Base-by-base conservation (phyloP, 2,329 filamentous ascomycete species). In the Microsporum ferrugineum region DNA sequence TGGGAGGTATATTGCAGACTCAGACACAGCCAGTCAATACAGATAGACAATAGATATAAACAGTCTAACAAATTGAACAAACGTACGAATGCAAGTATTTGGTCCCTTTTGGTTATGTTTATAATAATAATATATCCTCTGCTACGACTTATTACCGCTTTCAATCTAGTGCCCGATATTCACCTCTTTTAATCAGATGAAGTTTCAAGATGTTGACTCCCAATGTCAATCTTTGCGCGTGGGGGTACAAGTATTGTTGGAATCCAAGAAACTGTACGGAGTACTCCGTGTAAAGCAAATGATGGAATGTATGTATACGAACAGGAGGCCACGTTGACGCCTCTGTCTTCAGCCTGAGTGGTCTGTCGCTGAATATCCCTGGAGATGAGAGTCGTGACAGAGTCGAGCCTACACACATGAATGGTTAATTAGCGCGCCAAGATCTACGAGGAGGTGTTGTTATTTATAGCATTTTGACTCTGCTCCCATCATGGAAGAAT, bases 1-100 rank as follows among this genome's bases (percentile, higher is more conserved):
- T 7, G 49, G 14, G 49, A 55, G 33, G 49, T n/a, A 55, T 36
- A 55, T 55, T 55, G n/a, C 49, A 55, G 49, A 55, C 49, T 36
- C 49, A 55, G 49, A 34, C 14, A 55, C 49, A 55, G 49, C 29
- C 49, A 36, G 49, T 34, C 33, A 34, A 12, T 31, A 14, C 49
- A 38, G 31, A 55, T 36, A 55, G 49, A 17, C 49, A 34, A 34
- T 55, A 34, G 49, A 55, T 55, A 36, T 36, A 55, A 55, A 55
- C 36, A 55, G 49, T 36, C 49, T 55, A 55, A 34, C 29, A 31
- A 55, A 55, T 55, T 6, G 6, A 34, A 55, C 23, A 55, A n/a
- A 12, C 8, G 31, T 55, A 55, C n/a, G 14, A 29, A 38, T 55
- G 6, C 10, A 55, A 55, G 31, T 17, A 55, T n/a, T 23, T 55